Evolutionary conservation across 2,329 filamentous ascomycete genomes (phyloP), one percentile per base, ranked within the genome.

Genomic region (Nemania abortiva): DNA sequence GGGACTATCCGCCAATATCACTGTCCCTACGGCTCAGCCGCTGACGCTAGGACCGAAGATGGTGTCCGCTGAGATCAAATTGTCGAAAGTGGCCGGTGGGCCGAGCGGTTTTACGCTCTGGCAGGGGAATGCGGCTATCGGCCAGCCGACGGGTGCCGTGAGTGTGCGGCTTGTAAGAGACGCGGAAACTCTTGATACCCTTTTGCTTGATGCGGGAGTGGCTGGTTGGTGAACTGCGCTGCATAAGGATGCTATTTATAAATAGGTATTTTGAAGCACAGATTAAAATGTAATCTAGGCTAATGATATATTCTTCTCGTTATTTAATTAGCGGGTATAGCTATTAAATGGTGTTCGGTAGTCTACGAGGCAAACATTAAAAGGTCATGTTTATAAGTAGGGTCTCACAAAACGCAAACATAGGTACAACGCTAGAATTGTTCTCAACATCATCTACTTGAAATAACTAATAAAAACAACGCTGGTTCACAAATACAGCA

Each of bases 1-100:
- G 6, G 57, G 65, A n/a, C 22, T 75, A 18, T 55, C 57, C 2
- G 64, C 74, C 1, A 57, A 29, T 11, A 45, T 75, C 27, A 68
- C 66, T 24, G 69, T 70, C 7, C 74, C 75, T 4, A 57, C 74
- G 6, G 50, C 62, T 18, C 74, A 76, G 56, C 73, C 70, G 15
- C 60, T 75, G 52, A 76, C 75, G 13, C 69, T 77, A 15, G 71
- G 67, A 22, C 74, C 75, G 5, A 72, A 68, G 47, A 61, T 75
- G 39, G 62, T 56, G 20, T 66, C 53, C 24, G 45, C 56, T 15
- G 58, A 58, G 7, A 58, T 74, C 9, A 39, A 63, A 53, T 52
- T 75, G 27, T 31, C 42, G 34, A 64, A 64, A 52, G 63, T 45
- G 2, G 1, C 49, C 2, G 18, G 56, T 64, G 34, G 70, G 49